phyloP scores from a whole-genome alignment of 768 basidiomycete genomes.

The Nidula microcarpa region DNA sequence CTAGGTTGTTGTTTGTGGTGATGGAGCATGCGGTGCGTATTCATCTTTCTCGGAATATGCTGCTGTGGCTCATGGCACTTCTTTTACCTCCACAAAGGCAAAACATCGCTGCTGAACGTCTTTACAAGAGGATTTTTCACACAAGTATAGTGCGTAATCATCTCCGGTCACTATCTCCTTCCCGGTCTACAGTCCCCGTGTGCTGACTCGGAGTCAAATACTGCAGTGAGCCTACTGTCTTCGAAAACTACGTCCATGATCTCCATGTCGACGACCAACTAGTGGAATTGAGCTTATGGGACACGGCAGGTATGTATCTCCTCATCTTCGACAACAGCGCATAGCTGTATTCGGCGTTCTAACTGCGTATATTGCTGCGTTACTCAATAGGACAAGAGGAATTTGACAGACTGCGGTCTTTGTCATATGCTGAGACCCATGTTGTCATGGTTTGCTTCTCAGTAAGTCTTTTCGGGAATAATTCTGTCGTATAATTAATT shows the following conservation, averaged over 20 bases:
- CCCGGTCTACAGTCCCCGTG: not conserved
- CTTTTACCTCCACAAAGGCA: conserved; percentile 40
- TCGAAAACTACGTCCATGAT: conserved; percentile 96
- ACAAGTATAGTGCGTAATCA: conserved; percentile 72
- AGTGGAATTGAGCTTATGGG: conserved; percentile 94
- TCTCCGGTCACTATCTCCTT: conserved; percentile 7
- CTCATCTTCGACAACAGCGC: conserved; percentile 4
- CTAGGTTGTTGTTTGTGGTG: conserved; percentile 86
- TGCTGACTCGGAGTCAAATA: conserved; percentile 1
- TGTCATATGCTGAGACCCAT: conserved; percentile 97
- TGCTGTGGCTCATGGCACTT: not conserved
- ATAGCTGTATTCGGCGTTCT: conserved; percentile 3
- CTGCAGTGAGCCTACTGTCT: conserved; percentile 85
- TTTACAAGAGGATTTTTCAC: conserved; percentile 93
- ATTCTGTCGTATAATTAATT: not conserved
- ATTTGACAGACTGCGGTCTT: conserved; percentile 87
- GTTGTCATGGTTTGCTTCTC: conserved; percentile 97
- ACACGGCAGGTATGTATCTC: conserved; percentile 79
- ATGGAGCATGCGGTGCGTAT: conserved; percentile 86
- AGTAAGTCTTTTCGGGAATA: conserved; percentile 35
- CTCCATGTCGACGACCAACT: conserved; percentile 81
- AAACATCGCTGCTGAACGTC: conserved; percentile 84
- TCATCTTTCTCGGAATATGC: conserved; percentile 8
- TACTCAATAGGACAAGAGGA: conserved; percentile 80
- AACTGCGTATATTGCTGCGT: conserved; percentile 26